These are phyloP conservation scores for Verticillium nonalfalfae DNA, from an alignment of 2,329 filamentous ascomycete genomes.

Conservation along the genomic window DNA sequence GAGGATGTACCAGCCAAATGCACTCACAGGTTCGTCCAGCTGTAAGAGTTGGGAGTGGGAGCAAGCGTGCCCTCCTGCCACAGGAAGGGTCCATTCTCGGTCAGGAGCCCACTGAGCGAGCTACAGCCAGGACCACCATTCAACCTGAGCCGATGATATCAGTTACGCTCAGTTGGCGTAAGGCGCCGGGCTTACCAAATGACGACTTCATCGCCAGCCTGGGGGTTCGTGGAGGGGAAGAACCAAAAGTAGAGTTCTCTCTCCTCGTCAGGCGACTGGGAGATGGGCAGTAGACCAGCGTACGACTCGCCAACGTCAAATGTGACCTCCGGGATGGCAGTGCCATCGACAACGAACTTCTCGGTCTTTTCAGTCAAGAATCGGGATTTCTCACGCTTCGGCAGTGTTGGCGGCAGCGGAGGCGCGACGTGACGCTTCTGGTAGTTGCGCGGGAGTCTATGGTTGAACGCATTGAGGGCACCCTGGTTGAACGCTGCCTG, in stretches of 20 bases:
- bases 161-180: not conserved
- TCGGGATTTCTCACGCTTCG: constrained; percentile 1
- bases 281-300: constrained; percentile 55
- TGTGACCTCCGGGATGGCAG: constrained; percentile 57
- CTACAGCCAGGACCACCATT: constrained; percentile 38
- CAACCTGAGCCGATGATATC: not conserved
- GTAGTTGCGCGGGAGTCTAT: not conserved
- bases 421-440: not conserved
- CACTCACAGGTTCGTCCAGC: constrained; percentile 56
- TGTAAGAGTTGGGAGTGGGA: constrained; percentile 60
- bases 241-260: constrained; percentile 60
- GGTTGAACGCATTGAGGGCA: constrained; percentile 3
- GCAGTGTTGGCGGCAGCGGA: not conserved
- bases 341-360: constrained; percentile 57
- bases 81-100: constrained; percentile 70
- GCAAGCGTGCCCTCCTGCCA: constrained; percentile 65
- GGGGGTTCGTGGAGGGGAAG: constrained; percentile 49
- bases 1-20: not conserved
- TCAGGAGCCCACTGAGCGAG: constrained; percentile 62
- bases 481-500: constrained; percentile 4
- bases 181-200: constrained; percentile 37
- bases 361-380: constrained; percentile 1
- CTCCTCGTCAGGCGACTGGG: constrained; percentile 37
- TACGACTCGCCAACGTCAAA: constrained; percentile 66
- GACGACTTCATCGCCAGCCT: constrained; percentile 49